A percentile compares a stretch with the other conserved stretches of the same genome.
phyloP scores from a whole-genome alignment of 2,329 filamentous ascomycete species.

The Epichloe bromicola region DNA sequence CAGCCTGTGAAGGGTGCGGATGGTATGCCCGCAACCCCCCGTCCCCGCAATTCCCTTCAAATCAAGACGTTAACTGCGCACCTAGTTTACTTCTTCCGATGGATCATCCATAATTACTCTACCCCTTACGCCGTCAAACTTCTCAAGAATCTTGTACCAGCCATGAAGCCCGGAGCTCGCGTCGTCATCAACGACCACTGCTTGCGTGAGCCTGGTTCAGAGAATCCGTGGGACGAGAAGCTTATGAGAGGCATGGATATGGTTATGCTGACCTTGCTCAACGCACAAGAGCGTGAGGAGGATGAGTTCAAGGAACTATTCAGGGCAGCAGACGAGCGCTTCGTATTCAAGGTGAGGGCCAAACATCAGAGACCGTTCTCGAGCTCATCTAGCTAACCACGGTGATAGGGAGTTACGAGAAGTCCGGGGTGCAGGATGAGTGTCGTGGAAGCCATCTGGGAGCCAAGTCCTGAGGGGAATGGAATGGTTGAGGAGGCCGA shows the following conservation, averaged over 20 bases:
- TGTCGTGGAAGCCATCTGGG: constrained; percentile 35
- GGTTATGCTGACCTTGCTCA: constrained; percentile 37
- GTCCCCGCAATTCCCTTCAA: too few relatives aligned
- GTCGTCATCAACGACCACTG: constrained; percentile 35
- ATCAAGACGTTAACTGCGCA: neutral
- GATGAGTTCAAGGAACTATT: constrained; percentile 34
- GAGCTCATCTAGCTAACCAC: neutral
- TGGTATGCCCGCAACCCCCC: constrained; percentile 18
- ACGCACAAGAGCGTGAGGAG: constrained; percentile 36
- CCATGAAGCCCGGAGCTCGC: constrained; percentile 40
- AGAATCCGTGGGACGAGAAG: constrained; percentile 32
- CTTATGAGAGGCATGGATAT: constrained; percentile 37
- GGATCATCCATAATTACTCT: constrained; percentile 50
- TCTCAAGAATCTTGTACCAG: constrained; percentile 36
- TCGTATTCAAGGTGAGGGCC: constrained; percentile 27
- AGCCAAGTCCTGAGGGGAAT: constrained; percentile 9
- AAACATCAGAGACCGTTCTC: neutral
- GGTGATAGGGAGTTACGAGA: constrained; percentile 25
- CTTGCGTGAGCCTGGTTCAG: constrained; percentile 24
- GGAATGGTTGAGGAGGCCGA: neutral
- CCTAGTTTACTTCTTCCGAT: constrained; percentile 42
- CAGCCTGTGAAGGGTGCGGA: constrained; percentile 42
- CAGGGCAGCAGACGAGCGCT: constrained; percentile 25
- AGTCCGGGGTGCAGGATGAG: constrained; percentile 32
- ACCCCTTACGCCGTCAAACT: constrained; percentile 38